These are phyloP conservation scores for Pistacia vera DNA, from an alignment of 345 rosid species.

Conservation along the genomic window DNA sequence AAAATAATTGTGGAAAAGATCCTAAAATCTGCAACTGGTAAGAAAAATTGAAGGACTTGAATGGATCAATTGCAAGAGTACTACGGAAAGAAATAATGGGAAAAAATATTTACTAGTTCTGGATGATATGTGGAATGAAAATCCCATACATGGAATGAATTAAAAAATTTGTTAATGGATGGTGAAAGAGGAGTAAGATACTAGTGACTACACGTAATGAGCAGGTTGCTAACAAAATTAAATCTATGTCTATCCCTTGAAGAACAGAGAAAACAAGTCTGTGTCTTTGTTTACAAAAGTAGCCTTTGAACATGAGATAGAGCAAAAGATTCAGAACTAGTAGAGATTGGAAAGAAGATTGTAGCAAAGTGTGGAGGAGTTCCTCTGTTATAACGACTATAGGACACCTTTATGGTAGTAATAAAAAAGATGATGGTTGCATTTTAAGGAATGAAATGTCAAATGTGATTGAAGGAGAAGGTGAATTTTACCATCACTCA, in stretches of 20 bases:
- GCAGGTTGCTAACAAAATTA: not conserved
- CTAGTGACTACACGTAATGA: not conserved
- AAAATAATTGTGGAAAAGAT: not conserved
- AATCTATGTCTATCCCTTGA: not conserved
- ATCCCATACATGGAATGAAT: not conserved
- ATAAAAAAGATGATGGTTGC: conserved; percentile 12
- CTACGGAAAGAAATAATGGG: not conserved
- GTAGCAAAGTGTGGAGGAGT: conserved; percentile 15
- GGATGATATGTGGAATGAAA: conserved; percentile 11
- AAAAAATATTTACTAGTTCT: not conserved
- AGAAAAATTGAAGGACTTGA: too few relatives aligned
- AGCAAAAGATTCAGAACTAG: not conserved
- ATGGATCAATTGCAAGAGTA: not conserved
- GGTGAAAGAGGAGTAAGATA: not conserved
- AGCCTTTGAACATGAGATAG: not conserved
- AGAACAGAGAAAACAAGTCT: not conserved
- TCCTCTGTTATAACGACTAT: conserved; percentile 19
- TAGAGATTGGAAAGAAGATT: conserved; percentile 20
- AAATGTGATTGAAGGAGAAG: too few relatives aligned
- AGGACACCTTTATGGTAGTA: conserved; percentile 11
- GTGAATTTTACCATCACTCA: too few relatives aligned
- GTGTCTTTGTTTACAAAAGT: not conserved
- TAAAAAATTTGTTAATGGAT: not conserved
- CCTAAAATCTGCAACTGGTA: not conserved
- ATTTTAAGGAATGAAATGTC: not conserved